Evolutionary conservation across 345 rosid genomes (phyloP).

Genomic region (Sonneratia caseolaris): DNA sequence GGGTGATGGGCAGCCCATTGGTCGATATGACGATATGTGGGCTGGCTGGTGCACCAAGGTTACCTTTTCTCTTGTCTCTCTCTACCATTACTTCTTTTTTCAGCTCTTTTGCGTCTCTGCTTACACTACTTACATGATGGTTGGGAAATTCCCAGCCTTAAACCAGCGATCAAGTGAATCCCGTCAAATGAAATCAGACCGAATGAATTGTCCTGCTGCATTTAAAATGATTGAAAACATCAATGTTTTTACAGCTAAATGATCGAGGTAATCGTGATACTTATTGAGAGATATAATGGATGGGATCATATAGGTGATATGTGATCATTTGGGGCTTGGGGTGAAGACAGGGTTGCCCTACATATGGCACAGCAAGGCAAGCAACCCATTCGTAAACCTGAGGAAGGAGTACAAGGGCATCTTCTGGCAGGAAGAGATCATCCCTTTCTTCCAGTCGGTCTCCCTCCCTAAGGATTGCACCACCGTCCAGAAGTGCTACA

Average conservation of each 20-base stretch:
- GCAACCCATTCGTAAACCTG: constrained; percentile 87
- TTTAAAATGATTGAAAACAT: too few relatives aligned
- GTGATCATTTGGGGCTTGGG: constrained; percentile 81
- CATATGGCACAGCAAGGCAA: constrained; percentile 89
- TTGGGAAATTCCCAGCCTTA: too few relatives aligned
- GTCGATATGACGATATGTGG: constrained; percentile 97
- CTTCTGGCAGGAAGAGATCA: constrained; percentile 95
- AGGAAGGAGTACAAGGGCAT: constrained; percentile 88
- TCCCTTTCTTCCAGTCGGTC: constrained; percentile 71
- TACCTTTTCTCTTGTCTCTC: not conserved
- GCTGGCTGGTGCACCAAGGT: constrained; percentile 98
- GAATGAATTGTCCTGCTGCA: not conserved
- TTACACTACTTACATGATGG: too few relatives aligned
- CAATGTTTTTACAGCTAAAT: too few relatives aligned
- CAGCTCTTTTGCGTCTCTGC: too few relatives aligned
- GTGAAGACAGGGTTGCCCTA: constrained; percentile 87
- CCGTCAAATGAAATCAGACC: too few relatives aligned
- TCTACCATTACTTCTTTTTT: not conserved
- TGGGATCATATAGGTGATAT: constrained; percentile 49
- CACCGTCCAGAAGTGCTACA: constrained; percentile 72
- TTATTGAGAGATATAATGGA: not conserved
- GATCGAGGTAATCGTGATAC: constrained; percentile 5
- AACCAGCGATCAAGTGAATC: too few relatives aligned
- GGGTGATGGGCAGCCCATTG: constrained; percentile 98
- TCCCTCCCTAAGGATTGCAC: constrained; percentile 65